A percentile compares a stretch with the other conserved stretches of the same genome.
Evolutionary conservation across 495 filamentous ascomycete species (phyloP).

Genomic region (Cairneyella variabilis): DNA sequence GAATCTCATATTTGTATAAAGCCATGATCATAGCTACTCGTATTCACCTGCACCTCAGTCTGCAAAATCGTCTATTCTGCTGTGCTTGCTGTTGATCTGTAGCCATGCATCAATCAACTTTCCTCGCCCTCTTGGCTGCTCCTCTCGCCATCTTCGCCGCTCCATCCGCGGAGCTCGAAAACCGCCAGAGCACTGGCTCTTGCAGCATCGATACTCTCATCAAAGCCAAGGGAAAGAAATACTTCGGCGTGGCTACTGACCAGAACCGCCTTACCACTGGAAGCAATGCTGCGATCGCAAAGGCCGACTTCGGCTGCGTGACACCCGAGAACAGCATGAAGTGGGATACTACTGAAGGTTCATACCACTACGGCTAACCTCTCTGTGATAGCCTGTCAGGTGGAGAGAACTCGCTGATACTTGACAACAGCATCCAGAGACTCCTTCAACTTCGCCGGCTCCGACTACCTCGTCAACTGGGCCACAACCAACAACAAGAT

Average conservation of each 20-base stretch:
- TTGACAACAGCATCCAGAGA: background rate
- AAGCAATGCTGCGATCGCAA: slow-evolving; percentile 48
- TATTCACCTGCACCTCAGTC: too few relatives aligned
- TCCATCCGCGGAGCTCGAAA: background rate
- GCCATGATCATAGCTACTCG: too few relatives aligned
- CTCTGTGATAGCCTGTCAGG: too few relatives aligned
- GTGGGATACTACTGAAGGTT: slow-evolving; percentile 15
- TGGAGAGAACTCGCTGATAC: too few relatives aligned
- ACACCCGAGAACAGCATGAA: slow-evolving; percentile 54
- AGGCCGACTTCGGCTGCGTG: slow-evolving; percentile 57
- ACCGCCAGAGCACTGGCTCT: background rate
- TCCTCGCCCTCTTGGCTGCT: background rate
- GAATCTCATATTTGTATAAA: too few relatives aligned
- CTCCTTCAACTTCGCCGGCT: slow-evolving; percentile 16
- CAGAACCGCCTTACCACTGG: slow-evolving; percentile 47
- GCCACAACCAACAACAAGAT: slow-evolving; percentile 50
- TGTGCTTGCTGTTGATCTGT: too few relatives aligned
- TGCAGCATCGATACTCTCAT: background rate
- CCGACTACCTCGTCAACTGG: slow-evolving; percentile 49
- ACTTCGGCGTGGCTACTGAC: slow-evolving; percentile 55
- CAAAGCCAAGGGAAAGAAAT: slow-evolving; percentile 38
- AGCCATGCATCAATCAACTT: slow-evolving; percentile 13
- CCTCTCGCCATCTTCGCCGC: background rate
- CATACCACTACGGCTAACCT: too few relatives aligned
- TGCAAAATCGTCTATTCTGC: too few relatives aligned